Conservation (phyloP, 23 red algal species). For the Cyanidioschyzon merolae region DNA sequence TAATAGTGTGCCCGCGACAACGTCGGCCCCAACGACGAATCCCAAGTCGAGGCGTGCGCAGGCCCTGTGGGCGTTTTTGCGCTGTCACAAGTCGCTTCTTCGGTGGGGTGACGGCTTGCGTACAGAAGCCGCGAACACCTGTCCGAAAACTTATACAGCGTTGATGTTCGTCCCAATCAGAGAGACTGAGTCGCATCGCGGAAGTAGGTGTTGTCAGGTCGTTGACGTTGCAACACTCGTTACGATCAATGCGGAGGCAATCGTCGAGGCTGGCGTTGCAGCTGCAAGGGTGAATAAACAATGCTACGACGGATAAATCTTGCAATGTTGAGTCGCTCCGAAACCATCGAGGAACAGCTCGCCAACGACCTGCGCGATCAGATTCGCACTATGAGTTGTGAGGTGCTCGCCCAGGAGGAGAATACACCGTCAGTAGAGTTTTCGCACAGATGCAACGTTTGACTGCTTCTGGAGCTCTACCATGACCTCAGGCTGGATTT, state of each 20-base stretch:
- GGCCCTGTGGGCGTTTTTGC: conserved; percentile 38
- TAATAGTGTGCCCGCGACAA: no score
- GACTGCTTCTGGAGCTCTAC: conserved; percentile 35
- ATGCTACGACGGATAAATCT: background rate
- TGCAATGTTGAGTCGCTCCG: background rate
- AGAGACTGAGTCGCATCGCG: conserved; percentile 42
- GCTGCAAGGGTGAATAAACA: background rate
- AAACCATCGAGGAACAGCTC: conserved; percentile 22
- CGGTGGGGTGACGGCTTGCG: conserved; percentile 41
- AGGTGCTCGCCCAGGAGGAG: conserved; percentile 14
- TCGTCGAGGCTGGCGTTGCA: conserved; percentile 17
- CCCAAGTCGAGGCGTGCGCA: background rate
- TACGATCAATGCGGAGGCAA: conserved; percentile 28
- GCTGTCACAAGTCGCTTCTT: conserved; percentile 59
- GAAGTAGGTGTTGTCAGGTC: conserved; percentile 28
- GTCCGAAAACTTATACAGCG: conserved; percentile 72
- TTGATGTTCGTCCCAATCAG: conserved; percentile 28
- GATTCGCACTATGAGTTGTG: conserved; percentile 37
- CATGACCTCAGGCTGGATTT: background rate
- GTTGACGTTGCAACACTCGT: conserved; percentile 34
- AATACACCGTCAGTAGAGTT: conserved; percentile 13
- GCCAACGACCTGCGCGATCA: conserved; percentile 18
- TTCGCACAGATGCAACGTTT: conserved; percentile 38
- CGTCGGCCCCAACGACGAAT: no score
- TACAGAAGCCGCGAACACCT: conserved; percentile 34